Conservation (phyloP, 306 rosid species). For the Oemleria cerasiformis region DNA sequence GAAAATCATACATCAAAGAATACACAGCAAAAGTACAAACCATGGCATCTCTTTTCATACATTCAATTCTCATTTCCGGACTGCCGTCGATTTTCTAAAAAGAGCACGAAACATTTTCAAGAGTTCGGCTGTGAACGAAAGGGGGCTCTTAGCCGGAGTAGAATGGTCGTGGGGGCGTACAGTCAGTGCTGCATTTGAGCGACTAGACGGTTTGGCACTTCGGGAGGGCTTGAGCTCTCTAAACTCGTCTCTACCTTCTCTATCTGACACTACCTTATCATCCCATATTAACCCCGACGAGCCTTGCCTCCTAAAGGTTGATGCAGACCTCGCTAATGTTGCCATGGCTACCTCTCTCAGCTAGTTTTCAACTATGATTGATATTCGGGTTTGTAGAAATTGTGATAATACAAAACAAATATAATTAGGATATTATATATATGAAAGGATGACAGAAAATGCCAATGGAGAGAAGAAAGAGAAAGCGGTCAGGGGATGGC, state of each 20-base stretch:
- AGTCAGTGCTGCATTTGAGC: neutral
- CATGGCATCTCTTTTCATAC: neutral
- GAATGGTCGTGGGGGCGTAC: neutral
- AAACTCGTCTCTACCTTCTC: neutral
- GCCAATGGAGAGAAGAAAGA: neutral
- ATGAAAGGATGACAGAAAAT: neutral
- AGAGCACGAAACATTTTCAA: neutral
- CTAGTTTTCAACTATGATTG: neutral
- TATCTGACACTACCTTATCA: slow-evolving; percentile 17
- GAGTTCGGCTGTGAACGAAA: neutral
- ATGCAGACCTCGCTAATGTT: slow-evolving; percentile 28
- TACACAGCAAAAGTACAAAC: neutral
- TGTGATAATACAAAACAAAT: neutral
- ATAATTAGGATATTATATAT: neutral
- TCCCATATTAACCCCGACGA: slow-evolving; percentile 35
- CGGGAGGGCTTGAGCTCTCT: slow-evolving; percentile 19
- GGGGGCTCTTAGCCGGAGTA: neutral
- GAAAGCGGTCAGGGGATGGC: slow-evolving; percentile 18
- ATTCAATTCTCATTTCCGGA: neutral
- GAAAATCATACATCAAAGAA: neutral
- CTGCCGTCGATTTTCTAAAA: neutral
- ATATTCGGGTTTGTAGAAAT: neutral
- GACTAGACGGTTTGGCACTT: slow-evolving; percentile 9
- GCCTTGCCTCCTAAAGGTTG: slow-evolving; percentile 39
- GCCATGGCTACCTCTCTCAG: slow-evolving; percentile 9